These are phyloP conservation scores for Podaxis sp. DNA, from an alignment of 768 basidiomycete genomes.

Conservation along the genomic window DNA sequence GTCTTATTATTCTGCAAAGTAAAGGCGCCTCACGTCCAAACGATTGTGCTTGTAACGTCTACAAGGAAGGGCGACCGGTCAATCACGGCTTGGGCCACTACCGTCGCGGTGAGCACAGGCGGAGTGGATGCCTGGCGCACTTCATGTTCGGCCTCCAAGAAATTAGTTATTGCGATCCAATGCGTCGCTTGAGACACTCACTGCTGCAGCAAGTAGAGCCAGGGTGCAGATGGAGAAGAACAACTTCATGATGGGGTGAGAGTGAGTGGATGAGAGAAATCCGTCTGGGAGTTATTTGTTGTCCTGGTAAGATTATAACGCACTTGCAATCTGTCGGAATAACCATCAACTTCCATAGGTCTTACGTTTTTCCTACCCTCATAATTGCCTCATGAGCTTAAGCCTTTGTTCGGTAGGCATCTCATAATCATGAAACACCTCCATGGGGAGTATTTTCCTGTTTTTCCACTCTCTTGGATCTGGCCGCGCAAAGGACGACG, in stretches of 20 bases:
- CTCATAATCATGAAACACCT: neutral
- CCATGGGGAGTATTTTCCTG: neutral
- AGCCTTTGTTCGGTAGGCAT: neutral
- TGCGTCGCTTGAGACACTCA: neutral
- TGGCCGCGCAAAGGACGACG: neutral
- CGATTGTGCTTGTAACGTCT: conserved; percentile 22
- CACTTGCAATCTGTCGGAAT: neutral
- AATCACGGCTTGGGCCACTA: conserved; percentile 22
- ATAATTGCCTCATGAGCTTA: neutral
- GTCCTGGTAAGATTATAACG: conserved; percentile 4
- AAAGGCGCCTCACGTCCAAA: conserved; percentile 25
- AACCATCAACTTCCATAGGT: neutral
- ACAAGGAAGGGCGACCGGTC: conserved; percentile 25
- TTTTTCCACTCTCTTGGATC: neutral
- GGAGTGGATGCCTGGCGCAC: conserved; percentile 15
- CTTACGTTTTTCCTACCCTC: neutral
- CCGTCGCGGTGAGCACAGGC: conserved; percentile 21
- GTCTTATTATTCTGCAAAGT: neutral
- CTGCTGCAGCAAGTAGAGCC: neutral
- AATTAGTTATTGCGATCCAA: neutral
- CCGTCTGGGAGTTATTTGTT: neutral
- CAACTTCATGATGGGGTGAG: neutral
- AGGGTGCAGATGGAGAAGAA: neutral
- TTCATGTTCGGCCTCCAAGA: neutral
- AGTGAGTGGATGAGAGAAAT: neutral